Base-by-base conservation (phyloP, 2,329 filamentous ascomycete species). In the Phaeosphaeria sp. region DNA sequence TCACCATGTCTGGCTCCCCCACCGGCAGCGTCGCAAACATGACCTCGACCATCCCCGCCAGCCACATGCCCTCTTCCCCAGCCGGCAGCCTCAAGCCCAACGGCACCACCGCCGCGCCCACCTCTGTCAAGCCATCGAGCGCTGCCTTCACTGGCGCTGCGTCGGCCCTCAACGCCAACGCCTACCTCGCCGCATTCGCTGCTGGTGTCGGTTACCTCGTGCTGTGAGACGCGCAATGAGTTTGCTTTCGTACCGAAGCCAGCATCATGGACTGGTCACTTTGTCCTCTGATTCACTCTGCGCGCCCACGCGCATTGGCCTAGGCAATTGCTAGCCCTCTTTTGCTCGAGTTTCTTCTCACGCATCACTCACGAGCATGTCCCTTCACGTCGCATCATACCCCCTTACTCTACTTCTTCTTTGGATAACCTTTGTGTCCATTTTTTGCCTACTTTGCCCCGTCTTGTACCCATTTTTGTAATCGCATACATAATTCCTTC, bases 191-290 rank as follows among this genome's bases (percentile, higher is more conserved):
- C 4, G 65, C 63, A 3, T 36, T 76, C 60, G 74, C 65, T 48
- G 74, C 69, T 33, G 73, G 69, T 46, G 61, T 72, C 18, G 73
- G 66, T 55, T 77, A 72, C 71, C 64, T 77, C 55, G 72, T 71
- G 50, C 68, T 78, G 53, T 78, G 63, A 76, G 65, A 58, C 47
- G 43, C 55, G 52, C 60, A 63, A 27, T 58, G 60, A 55, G 49
- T 63, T 36, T 59, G 59, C 54, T 49, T 48, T 52, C 50, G 21
- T 20, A 25, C 39, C 47, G 43, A 60, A 58, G 54, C 54, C 56
- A 48, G 63, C 66, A 70, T 69, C 66, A 72, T 65, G 58, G 68
- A 73, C 71, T 70, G 65, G 63, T 69, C 25, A 67, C 67, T 53
- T 51, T 48, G 25, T 65, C 71, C 65, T 66, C 66, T 71, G 69